A percentile compares a stretch with the other conserved stretches of the same genome.
phyloP scores from a whole-genome alignment of 1,139 yeast species.

The Yarrowia galli region DNA sequence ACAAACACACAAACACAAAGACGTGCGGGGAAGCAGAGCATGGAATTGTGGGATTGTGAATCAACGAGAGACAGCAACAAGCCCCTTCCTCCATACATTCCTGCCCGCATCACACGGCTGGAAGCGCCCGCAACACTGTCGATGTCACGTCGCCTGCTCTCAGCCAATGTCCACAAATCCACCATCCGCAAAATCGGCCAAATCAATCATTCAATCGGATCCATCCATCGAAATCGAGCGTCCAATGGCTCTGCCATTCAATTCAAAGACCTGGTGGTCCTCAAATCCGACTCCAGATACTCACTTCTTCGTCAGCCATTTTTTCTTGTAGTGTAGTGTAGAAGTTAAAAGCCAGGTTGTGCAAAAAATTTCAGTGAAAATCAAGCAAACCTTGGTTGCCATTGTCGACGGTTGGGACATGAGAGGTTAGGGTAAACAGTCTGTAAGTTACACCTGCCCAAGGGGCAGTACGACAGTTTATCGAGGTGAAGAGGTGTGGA shows the following conservation, averaged over 20 bases:
- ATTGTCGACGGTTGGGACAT: constrained; percentile 34
- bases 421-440: constrained; percentile 32
- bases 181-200: not conserved
- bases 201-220: constrained; percentile 10
- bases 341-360: constrained; percentile 36
- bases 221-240: constrained; percentile 22
- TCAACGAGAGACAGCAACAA: not conserved
- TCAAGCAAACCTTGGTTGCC: constrained; percentile 37
- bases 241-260: constrained; percentile 5
- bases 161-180: not conserved
- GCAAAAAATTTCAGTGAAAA: constrained; percentile 37
- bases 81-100: no score
- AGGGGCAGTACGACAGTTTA: not conserved
- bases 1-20: not conserved
- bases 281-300: not conserved
- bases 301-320: constrained; percentile 48
- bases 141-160: not conserved
- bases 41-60: no score
- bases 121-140: not conserved
- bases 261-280: not conserved
- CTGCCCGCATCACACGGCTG: no score
- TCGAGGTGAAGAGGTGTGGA: not conserved
- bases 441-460: constrained; percentile 16
- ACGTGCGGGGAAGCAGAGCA: no score
- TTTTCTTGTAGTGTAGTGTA: constrained; percentile 39